Base-by-base conservation (phyloP, 2,329 filamentous ascomycete genomes). In the Colletotrichum sojae region DNA sequence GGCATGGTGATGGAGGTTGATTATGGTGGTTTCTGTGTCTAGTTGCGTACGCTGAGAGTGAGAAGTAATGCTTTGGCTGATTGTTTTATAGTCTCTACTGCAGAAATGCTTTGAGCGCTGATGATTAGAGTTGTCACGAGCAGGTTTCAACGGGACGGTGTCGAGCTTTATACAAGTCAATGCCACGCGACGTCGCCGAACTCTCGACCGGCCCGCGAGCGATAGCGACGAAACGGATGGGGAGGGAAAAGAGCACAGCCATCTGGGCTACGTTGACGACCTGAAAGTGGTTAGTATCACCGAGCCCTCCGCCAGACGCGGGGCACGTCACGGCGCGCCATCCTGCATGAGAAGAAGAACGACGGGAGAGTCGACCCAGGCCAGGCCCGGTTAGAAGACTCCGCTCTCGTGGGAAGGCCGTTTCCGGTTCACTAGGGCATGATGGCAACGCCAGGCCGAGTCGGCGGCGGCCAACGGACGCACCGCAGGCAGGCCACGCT, bases 1-100 rank as follows among this genome's bases (percentile, higher is more conserved):
- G 81, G 81, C 80, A 83, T 83, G 6, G 73, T 81, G 76, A 71
- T 18, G 52, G 36, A 49, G 52, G 55, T 57, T 55, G 31, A 9
- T 36, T 36, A 36, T 10, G 31, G 31, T 36, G 5, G 3, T 6
- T 36, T 36, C 31, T 36, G 4, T 36, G 31, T 8, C 10, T 8
- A 36, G 55, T 71, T 27, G 49, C n/a, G 27, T 43, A 39, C 8
- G 31, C 40, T 18, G 27, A n/a, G 15, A 20, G 15, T 49, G 16
- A 13, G 8, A 20, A n/a, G 46, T 20, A 18, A 1, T 13, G 18
- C n/a, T 10, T 2, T 49, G 16, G n/a, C 15, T 27, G 20, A 5
- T 52, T 6, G 6, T 27, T 66, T 39, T 59, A 27, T 39, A 39
- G 16, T 36, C 31, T 40, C 5, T 12, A 31, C 45, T 43, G 13